Evolutionary conservation across 257 asterid species (phyloP).

Genomic region (Solanum chilense): DNA sequence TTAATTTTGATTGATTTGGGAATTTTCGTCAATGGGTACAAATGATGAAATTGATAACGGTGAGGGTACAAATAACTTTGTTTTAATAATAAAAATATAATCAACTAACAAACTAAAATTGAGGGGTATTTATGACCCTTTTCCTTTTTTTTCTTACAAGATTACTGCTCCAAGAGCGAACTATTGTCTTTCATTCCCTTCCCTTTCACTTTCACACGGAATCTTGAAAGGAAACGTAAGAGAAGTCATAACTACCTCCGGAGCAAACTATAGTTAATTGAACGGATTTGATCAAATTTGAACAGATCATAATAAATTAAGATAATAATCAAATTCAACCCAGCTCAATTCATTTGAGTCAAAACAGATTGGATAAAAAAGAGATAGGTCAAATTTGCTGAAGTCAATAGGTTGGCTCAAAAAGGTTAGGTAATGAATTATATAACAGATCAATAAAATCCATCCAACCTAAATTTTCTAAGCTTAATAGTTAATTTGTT

Average conservation of each 20-base stretch:
- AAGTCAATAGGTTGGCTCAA: not conserved
- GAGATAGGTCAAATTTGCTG: too few relatives aligned
- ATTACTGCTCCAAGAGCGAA: not conserved
- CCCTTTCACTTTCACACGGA: not conserved
- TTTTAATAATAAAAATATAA: too few relatives aligned
- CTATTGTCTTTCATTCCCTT: not conserved
- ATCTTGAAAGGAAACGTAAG: not conserved
- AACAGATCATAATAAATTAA: too few relatives aligned
- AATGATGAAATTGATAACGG: too few relatives aligned
- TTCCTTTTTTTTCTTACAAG: too few relatives aligned
- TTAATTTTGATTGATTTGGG: too few relatives aligned
- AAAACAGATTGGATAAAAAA: too few relatives aligned
- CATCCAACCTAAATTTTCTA: not conserved
- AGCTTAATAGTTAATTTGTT: not conserved
- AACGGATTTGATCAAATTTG: not conserved
- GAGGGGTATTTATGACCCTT: too few relatives aligned
- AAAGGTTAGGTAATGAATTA: not conserved
- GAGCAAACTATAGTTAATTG: not conserved
- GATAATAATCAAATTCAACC: not conserved
- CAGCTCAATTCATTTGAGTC: not conserved
- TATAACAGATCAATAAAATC: not conserved
- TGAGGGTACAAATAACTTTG: too few relatives aligned
- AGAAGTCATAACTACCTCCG: not conserved
- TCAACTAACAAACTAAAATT: too few relatives aligned
- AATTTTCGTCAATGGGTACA: too few relatives aligned